phyloP scores from a whole-genome alignment of 2,329 filamentous ascomycete genomes.

The Herpotrichia juniperi region DNA sequence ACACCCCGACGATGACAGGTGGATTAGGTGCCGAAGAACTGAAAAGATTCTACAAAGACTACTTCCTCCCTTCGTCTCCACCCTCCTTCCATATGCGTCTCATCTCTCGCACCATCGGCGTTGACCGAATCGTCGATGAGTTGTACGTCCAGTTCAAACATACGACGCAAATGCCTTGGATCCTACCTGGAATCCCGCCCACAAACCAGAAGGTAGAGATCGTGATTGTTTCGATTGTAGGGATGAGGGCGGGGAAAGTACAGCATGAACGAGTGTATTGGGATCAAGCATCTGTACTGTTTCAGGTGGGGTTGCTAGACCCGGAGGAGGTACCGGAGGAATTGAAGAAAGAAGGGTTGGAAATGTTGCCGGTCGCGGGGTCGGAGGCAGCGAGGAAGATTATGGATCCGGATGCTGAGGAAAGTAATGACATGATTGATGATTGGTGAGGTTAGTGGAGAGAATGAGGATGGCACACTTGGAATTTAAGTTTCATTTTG shows the following conservation, averaged over 20 bases:
- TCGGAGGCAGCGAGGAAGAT: conserved; percentile 55
- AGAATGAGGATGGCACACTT: background rate
- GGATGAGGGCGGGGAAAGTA: conserved; percentile 59
- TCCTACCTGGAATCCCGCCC: conserved; percentile 63
- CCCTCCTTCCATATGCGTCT: conserved; percentile 59
- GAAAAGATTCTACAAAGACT: conserved; percentile 60
- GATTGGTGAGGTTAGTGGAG: conserved; percentile 42
- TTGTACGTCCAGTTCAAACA: conserved; percentile 64
- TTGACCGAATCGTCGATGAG: conserved; percentile 67
- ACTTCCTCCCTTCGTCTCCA: conserved; percentile 57
- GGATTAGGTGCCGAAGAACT: conserved; percentile 52
- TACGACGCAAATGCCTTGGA: conserved; percentile 62
- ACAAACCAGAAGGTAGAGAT: conserved; percentile 64
- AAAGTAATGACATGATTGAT: conserved; percentile 49
- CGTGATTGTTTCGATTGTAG: conserved; percentile 62
- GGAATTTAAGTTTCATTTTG: too few species aligned
- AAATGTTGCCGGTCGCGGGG: conserved; percentile 54
- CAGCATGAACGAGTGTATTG: conserved; percentile 66
- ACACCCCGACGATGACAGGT: conserved; percentile 54
- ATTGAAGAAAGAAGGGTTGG: conserved; percentile 51
- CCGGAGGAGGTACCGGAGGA: conserved; percentile 59
- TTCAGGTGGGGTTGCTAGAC: conserved; percentile 64
- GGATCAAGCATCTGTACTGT: conserved; percentile 66
- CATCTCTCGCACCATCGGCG: conserved; percentile 63
- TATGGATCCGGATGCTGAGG: conserved; percentile 51